Evolutionary conservation across 495 filamentous ascomycete genomes (phyloP).

Genomic region (Aspergillus cristatus): DNA sequence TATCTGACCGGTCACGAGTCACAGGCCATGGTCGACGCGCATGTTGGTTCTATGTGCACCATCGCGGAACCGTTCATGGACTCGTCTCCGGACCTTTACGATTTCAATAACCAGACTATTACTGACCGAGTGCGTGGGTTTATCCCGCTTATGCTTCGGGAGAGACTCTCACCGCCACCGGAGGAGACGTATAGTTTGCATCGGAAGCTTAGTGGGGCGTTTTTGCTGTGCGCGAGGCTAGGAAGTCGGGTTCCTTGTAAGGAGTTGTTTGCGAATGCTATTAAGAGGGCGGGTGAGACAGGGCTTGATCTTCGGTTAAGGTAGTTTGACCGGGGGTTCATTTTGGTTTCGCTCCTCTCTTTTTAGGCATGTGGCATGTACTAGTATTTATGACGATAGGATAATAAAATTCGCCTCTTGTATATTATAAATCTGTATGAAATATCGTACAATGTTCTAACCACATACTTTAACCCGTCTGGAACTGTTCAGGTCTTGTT

Average conservation of each 20-base stretch:
- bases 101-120: slow-evolving; percentile 90
- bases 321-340: no score
- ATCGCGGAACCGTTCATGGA: slow-evolving; percentile 84
- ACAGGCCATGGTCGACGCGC: slow-evolving; percentile 74
- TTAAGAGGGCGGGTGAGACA: slow-evolving; percentile 36
- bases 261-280: slow-evolving; percentile 65
- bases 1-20: slow-evolving; percentile 89
- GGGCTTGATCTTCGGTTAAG: slow-evolving; percentile 9
- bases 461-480: no score
- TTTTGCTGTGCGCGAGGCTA: slow-evolving; percentile 79
- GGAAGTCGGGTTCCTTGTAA: slow-evolving; percentile 75
- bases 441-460: no score
- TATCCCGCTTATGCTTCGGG: slow-evolving; percentile 87
- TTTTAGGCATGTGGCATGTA: no score
- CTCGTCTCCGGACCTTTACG: slow-evolving; percentile 72
- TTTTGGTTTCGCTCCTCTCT: no score
- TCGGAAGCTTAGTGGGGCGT: slow-evolving; percentile 91
- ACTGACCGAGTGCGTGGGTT: slow-evolving; percentile 79
- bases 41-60: slow-evolving; percentile 70
- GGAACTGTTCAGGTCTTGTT: no score
- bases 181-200: slow-evolving; percentile 98
- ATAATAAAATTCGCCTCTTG: no score
- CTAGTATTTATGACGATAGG: no score
- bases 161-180: slow-evolving; percentile 80
- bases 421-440: no score